Base-by-base conservation (phyloP, 164 flowering plant genomes). In the Liriodendron chinense region DNA sequence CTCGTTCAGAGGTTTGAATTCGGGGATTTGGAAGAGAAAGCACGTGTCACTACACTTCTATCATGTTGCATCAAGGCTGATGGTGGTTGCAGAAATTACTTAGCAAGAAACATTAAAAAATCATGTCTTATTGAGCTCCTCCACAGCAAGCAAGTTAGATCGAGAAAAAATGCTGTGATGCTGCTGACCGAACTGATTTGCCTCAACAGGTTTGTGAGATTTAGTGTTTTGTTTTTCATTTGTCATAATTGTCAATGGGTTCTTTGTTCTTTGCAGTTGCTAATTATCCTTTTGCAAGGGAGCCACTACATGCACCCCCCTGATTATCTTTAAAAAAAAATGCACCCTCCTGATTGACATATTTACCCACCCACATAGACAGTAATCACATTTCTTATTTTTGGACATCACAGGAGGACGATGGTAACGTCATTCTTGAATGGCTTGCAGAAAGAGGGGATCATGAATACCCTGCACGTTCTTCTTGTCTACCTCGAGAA, bases 121-220 rank as follows among this genome's bases (percentile, higher is more conserved):
- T 63, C 73, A 43, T 74, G 75, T 80, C 82, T 90, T 65, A 77
- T 89, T 73, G 87, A 87, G 71, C 81, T 91, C 47, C 87, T 91
- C 25, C 89, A 84, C 65, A 78, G 86, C 79, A 83, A 88, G 81
- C 85, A 84, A 71, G 72, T 69, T 9, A 80, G 76, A 67, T 72
- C 84, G 16, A 87, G 84, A 78, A 69, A 72, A 75, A 85, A 78
- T 76, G 90, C 80, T 10, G 87, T 88, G 59, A 57, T 75, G 49
- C 76, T 89, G 70, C 83, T 90, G 76, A 77, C 66, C 47, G 91
- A 92, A 78, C 78, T 92, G 47, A 79, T 92, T 72, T 88, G 90
- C 85, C 73, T 87, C 65, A 81, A 84, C 84, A 92, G 93, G 97
- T 92, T 47, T 48, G 26, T 67, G 6, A 67, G n/a, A 67, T 28